These are phyloP conservation scores for Suillus clintonianus DNA, from an alignment of 768 basidiomycete genomes.

Conservation along the genomic window DNA sequence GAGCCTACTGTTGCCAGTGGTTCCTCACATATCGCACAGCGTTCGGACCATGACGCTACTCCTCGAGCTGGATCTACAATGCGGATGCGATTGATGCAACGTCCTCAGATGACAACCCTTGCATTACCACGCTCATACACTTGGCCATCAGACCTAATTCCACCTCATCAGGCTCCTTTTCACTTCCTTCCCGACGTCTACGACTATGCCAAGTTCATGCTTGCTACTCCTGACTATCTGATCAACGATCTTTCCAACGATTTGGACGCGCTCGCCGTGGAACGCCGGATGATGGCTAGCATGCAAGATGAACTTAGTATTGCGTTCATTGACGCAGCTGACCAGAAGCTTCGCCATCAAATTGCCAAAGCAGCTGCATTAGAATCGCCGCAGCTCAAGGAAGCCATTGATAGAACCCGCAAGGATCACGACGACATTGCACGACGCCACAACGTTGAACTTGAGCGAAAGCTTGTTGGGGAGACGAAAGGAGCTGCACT, in stretches of 20 bases:
- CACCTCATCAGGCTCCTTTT: conserved; percentile 92
- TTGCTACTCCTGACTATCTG: conserved; percentile 87
- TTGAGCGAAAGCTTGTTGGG: conserved; percentile 23
- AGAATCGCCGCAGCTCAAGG: conserved; percentile 65
- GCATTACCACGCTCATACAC: conserved; percentile 89
- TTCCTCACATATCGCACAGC: conserved; percentile 48
- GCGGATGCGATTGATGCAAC: conserved; percentile 86
- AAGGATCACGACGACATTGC: conserved; percentile 58
- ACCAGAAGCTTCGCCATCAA: conserved; percentile 74
- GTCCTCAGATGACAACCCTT: conserved; percentile 92
- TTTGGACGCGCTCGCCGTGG: conserved; percentile 67
- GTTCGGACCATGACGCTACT: conserved; percentile 36
- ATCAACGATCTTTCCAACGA: conserved; percentile 72
- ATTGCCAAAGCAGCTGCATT: conserved; percentile 78
- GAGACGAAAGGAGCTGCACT: conserved; percentile 12
- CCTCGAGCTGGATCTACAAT: conserved; percentile 62
- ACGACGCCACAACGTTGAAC: conserved; percentile 32
- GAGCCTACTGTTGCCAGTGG: conserved; percentile 27
- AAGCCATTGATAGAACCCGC: conserved; percentile 63
- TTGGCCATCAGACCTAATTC: conserved; percentile 92
- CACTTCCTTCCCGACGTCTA: conserved; percentile 94
- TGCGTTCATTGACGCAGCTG: conserved; percentile 79
- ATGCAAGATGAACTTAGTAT: conserved; percentile 78
- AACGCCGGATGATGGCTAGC: conserved; percentile 64
- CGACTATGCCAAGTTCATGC: conserved; percentile 91